phyloP scores from a whole-genome alignment of 163 green algal genomes.

The Scenedesmus sp. region DNA sequence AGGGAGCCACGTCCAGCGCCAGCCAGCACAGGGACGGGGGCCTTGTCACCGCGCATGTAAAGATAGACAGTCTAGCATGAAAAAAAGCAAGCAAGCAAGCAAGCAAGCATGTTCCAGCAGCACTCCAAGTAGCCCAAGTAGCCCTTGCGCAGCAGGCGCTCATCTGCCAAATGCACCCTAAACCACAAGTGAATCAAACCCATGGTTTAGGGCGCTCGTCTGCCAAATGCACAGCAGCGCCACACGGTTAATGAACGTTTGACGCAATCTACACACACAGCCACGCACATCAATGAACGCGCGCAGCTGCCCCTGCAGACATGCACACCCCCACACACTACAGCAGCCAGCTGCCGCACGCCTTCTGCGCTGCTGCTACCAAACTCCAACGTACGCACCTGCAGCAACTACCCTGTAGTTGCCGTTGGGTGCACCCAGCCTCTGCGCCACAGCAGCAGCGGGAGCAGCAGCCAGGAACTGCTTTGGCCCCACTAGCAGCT shows the following conservation, averaged over 20 bases:
- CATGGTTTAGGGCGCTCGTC: background rate
- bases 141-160: background rate
- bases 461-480: conserved; percentile 38
- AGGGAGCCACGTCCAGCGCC: background rate
- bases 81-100: background rate
- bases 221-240: background rate
- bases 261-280: background rate
- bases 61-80: background rate
- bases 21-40: background rate
- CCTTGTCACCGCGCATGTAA: too few relatives aligned
- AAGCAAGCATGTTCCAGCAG: background rate
- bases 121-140: background rate
- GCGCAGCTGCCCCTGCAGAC: background rate
- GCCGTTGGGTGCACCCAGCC: conserved; percentile 15
- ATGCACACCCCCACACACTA: background rate
- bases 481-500: conserved; percentile 42
- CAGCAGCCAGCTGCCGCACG: background rate
- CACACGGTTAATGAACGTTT: background rate
- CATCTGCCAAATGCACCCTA: background rate
- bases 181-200: too few relatives aligned
- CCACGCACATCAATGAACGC: background rate
- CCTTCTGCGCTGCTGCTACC: background rate
- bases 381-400: background rate
- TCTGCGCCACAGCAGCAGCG: conserved; percentile 21
- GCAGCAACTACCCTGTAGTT: conserved; percentile 43